phyloP scores from a whole-genome alignment of 495 filamentous ascomycete species.

The Pyronema omphalodes region DNA sequence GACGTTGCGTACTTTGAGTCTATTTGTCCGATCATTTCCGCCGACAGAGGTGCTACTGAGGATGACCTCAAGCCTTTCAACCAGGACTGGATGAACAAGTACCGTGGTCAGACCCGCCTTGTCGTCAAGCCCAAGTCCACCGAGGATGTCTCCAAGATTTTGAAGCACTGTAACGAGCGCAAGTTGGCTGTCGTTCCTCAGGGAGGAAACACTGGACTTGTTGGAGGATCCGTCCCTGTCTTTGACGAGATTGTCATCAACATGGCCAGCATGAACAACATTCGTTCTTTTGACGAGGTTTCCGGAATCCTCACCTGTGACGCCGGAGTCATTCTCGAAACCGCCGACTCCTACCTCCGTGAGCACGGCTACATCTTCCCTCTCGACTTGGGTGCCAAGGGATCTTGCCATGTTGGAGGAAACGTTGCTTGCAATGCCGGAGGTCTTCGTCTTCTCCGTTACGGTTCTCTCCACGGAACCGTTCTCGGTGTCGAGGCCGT shows the following conservation, averaged over 20 bases:
- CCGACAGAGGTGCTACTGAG: constrained; percentile 43
- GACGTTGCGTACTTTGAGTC: constrained; percentile 66
- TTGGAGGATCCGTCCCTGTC: constrained; percentile 85
- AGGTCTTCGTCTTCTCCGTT: constrained; percentile 72
- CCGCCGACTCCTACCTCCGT: constrained; percentile 65
- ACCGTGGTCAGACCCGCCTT: constrained; percentile 70
- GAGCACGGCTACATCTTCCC: constrained; percentile 74
- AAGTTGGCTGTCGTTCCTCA: constrained; percentile 90
- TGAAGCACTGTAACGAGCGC: constrained; percentile 86
- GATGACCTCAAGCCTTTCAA: constrained; percentile 88
- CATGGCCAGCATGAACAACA: constrained; percentile 70
- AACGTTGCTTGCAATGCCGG: constrained; percentile 96
- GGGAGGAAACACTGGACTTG: constrained; percentile 88
- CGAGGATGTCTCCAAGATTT: constrained; percentile 67
- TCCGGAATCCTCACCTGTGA: constrained; percentile 82
- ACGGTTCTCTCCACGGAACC: constrained; percentile 83
- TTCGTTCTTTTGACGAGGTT: constrained; percentile 77
- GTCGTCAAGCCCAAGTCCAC: constrained; percentile 71
- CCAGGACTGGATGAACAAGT: constrained; percentile 97
- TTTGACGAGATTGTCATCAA: constrained; percentile 96
- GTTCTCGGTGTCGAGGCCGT: constrained; percentile 87
- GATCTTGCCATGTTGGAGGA: constrained; percentile 93
- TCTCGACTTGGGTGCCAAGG: constrained; percentile 88
- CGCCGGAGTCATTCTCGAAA: constrained; percentile 78
- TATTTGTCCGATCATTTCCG: constrained; percentile 49